phyloP scores from a whole-genome alignment of 1,139 yeast genomes.

The Scheffersomyces segobiensis region DNA sequence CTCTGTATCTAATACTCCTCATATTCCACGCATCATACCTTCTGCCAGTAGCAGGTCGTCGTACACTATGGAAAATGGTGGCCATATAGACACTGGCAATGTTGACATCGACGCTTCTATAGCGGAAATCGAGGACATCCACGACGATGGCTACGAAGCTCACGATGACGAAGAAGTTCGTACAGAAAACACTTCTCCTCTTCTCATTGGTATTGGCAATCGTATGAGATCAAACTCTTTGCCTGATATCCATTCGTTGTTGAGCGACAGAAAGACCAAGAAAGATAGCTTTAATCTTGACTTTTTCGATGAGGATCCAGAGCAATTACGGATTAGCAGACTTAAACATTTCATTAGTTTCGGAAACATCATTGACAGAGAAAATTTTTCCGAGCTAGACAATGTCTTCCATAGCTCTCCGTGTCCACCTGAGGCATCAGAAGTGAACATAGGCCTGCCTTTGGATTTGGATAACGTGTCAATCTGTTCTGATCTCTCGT shows the following conservation, averaged over 20 bases:
- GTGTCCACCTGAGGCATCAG: slow-evolving; percentile 1
- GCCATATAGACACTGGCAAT: background rate
- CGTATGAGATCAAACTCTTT: slow-evolving; percentile 23
- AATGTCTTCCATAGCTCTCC: background rate
- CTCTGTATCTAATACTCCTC: slow-evolving; percentile 4
- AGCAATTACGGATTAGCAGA: slow-evolving; percentile 20
- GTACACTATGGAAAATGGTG: slow-evolving; percentile 7
- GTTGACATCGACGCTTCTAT: background rate
- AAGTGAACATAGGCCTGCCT: slow-evolving; percentile 10
- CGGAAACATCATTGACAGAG: slow-evolving; percentile 8
- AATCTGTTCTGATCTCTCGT: slow-evolving; percentile 28
- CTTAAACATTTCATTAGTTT: slow-evolving; percentile 27
- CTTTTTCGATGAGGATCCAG: slow-evolving; percentile 13
- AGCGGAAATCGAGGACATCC: background rate
- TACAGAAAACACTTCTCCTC: slow-evolving; percentile 17
- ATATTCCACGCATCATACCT: background rate
- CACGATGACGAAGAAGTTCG: slow-evolving; percentile 4
- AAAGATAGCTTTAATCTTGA: slow-evolving; percentile 2
- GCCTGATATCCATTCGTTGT: slow-evolving; percentile 17
- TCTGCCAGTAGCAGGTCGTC: slow-evolving; percentile 7
- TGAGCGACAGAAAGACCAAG: slow-evolving; percentile 1
- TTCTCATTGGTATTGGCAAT: slow-evolving; percentile 1
- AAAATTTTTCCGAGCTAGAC: background rate
- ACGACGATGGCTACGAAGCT: slow-evolving; percentile 1
- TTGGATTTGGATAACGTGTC: slow-evolving; percentile 23